phyloP scores from a whole-genome alignment of 2,329 filamentous ascomycete species.

The Onygena corvina region DNA sequence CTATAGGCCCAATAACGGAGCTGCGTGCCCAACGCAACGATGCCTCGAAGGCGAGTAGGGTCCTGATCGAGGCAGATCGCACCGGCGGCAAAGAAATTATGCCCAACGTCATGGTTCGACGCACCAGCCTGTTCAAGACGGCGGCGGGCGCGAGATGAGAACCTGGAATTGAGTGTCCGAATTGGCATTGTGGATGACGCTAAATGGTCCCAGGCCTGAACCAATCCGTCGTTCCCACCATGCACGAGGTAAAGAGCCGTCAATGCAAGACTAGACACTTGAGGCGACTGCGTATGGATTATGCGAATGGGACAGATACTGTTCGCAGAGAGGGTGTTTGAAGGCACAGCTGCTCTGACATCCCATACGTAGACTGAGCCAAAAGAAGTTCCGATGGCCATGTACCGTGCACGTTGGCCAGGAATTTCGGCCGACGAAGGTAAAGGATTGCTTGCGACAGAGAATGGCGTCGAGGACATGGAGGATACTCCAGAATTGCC shows the following conservation, averaged over 20 bases:
- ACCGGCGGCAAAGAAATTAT: conserved; percentile 68
- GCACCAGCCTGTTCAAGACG: conserved; percentile 56
- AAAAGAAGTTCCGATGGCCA: conserved; percentile 67
- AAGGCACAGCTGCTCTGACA: conserved; percentile 53
- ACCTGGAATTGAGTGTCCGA: conserved; percentile 74
- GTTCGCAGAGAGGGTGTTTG: conserved; percentile 44
- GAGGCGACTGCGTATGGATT: conserved; percentile 81
- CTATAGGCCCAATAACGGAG: conserved; percentile 91
- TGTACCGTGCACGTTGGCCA: conserved; percentile 66
- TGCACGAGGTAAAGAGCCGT: conserved; percentile 82
- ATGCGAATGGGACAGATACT: conserved; percentile 59
- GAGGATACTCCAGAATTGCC: conserved; percentile 44
- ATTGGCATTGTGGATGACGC: conserved; percentile 67
- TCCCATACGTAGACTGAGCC: conserved; percentile 80
- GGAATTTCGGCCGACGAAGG: conserved; percentile 52
- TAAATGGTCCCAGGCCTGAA: conserved; percentile 94
- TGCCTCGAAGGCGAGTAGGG: conserved; percentile 68
- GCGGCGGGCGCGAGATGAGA: conserved; percentile 69
- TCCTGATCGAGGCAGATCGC: conserved; percentile 82
- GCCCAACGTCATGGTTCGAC: conserved; percentile 55
- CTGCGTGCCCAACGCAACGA: conserved; percentile 76
- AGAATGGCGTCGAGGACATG: conserved; percentile 43
- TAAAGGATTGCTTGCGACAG: conserved; percentile 33
- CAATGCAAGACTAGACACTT: conserved; percentile 69
- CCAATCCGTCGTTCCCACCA: conserved; percentile 85